Percentiles rank a stretch among this genome's conserved stretches.
These are phyloP conservation scores for Sphaerulina populicola DNA, from an alignment of 2,329 filamentous ascomycete genomes.

Conservation along the genomic window DNA sequence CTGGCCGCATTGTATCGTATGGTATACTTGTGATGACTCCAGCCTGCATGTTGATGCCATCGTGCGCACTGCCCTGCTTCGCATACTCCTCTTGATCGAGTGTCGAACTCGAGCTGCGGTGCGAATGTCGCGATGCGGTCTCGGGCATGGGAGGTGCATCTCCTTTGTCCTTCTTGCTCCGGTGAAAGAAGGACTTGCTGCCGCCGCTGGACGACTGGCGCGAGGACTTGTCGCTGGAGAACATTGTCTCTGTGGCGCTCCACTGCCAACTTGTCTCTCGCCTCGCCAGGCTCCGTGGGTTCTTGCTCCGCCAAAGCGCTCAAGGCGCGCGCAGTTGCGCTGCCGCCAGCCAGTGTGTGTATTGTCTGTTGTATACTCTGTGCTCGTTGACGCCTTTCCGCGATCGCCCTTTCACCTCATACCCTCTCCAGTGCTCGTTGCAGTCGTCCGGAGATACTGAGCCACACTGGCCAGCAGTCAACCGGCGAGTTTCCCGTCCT, in stretches of 20 bases:
- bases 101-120: conserved; percentile 50
- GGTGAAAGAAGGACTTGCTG: conserved; percentile 77
- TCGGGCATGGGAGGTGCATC: conserved; percentile 50
- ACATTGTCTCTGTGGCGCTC: conserved; percentile 23
- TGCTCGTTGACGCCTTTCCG: not conserved
- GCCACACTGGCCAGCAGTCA: not conserved
- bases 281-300: not conserved
- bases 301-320: conserved; percentile 14
- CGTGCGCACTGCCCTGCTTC: conserved; percentile 20
- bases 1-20: conserved; percentile 62
- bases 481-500: not conserved
- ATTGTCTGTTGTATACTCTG: not conserved
- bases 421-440: not conserved
- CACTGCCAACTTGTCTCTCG: not conserved
- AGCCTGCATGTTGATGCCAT: conserved; percentile 63
- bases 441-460: no score
- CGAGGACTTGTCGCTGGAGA: conserved; percentile 57
- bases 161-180: conserved; percentile 66
- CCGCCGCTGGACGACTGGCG: conserved; percentile 63
- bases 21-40: conserved; percentile 83
- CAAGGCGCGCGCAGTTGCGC: conserved; percentile 12
- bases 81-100: conserved; percentile 25
- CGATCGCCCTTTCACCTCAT: not conserved
- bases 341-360: conserved; percentile 5
- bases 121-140: conserved; percentile 60